Base-by-base conservation (phyloP, 495 filamentous ascomycete species). In the Xeromyces bisporus region DNA sequence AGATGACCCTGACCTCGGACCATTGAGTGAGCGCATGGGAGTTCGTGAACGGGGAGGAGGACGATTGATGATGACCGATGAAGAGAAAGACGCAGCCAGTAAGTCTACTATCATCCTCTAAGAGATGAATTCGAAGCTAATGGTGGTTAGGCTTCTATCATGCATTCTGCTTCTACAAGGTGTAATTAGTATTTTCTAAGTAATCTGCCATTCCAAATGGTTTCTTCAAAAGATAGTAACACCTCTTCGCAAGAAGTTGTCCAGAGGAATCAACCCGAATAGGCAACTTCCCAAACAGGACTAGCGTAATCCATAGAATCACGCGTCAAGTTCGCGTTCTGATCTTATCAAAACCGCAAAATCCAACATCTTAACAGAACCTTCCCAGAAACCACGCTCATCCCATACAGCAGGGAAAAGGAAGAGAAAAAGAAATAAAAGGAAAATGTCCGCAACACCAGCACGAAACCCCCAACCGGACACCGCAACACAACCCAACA, bases 101-200 rank as follows among this genome's bases (percentile, higher is more conserved):
- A 41, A 59, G 64, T 63, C 16, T 20, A 29, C 20, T 11, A 9
- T 11, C 7, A 8, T 1, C 6, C 31, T 8, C 1, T 27, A 20
- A 11, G 9, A 16, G 10, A 5, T 16, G 26, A 11, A 32, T 9
- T 15, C 6, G 0, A 1, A 32, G 14, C 40, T 55, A 24, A 53
- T 23, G 23, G 18, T 9, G 7, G 7, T 26, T 29, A 67, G 66
- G 63, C 41, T 92, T 93, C 48, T 93, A 93, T 45, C 69, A 85
- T 38, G 83, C 77, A 8, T 93, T 92, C 50, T 89, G 82, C 53
- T 93, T 93, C 53, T 87, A 93, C 53, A 87, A 91, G 57, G 78
- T 85, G 12, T 91, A 67, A 42, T 9, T 21, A 9, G 20, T 21
- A 28, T 13, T 15, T 1, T 2, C n/a, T 12, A 17, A 20, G 15